Evolutionary conservation across 1,284 basidiomycete species (phyloP).

Genomic region (Athelia sp.): DNA sequence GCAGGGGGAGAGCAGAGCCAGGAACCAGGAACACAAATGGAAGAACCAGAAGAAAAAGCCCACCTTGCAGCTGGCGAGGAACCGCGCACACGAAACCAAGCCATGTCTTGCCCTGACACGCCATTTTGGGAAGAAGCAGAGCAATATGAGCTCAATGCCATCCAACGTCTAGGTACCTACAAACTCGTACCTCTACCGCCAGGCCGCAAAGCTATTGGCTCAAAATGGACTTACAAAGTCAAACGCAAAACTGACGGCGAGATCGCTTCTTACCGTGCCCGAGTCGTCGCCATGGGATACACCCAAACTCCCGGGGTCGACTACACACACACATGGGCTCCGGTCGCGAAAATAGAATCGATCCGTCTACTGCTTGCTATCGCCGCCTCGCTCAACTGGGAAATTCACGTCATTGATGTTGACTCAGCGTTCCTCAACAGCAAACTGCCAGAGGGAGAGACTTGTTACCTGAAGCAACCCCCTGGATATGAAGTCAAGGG

Average conservation of each 20-base stretch:
- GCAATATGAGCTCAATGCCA: slow-evolving; percentile 18
- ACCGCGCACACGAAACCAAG: slow-evolving; percentile 1
- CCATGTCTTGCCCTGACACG: slow-evolving; percentile 3
- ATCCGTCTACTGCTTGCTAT: slow-evolving; percentile 23
- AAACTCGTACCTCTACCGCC: slow-evolving; percentile 15
- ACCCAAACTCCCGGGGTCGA: slow-evolving; percentile 32
- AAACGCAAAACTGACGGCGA: slow-evolving; percentile 29
- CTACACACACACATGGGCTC: slow-evolving; percentile 30
- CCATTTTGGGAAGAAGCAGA: slow-evolving; percentile 25
- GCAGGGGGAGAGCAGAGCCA: background rate
- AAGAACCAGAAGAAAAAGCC: background rate
- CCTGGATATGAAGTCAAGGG: slow-evolving; percentile 13
- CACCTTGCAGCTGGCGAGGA: background rate
- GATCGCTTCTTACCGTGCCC: slow-evolving; percentile 27
- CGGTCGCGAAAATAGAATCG: slow-evolving; percentile 25
- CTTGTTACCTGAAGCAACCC: slow-evolving; percentile 24
- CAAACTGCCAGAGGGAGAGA: slow-evolving; percentile 18
- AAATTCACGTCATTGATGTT: slow-evolving; percentile 26
- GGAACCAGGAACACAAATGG: background rate
- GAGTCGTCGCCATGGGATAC: slow-evolving; percentile 34
- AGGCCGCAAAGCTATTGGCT: slow-evolving; percentile 19
- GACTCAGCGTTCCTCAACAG: slow-evolving; percentile 24
- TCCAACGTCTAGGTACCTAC: slow-evolving; percentile 20
- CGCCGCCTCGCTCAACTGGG: slow-evolving; percentile 16
- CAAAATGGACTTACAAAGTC: slow-evolving; percentile 28